Base-by-base conservation (phyloP, 805 yeast species). In the Candida quercuum region DNA sequence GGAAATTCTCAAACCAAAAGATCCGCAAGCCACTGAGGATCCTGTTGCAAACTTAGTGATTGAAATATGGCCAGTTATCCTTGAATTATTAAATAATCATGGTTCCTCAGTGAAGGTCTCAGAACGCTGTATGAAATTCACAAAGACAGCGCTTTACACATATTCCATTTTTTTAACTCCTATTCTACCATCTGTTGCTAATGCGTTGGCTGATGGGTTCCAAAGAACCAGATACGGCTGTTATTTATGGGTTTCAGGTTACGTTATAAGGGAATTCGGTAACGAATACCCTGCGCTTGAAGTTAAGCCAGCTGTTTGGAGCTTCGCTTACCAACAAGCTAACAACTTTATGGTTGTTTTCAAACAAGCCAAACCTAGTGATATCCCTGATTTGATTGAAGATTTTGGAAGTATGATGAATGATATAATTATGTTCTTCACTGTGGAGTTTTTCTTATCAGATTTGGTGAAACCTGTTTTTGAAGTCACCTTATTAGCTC, bases 241-340 rank as follows among this genome's bases (percentile, higher is more conserved):
- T 56, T 88, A 82, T 54, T 63, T 89, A 39, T 89, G 95, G 93
- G 91, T 86, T 12, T 81, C 95, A 3, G 97, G 96, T 8, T 70
- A 83, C 9, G 64, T 88, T 20, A 76, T 85, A 36, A 76, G 85
- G 39, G 91, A 86, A 42, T 89, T 71, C 59, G 77, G 80, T 22
- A 81, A 78, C 46, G 77, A 71, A 32, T 72, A 66, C 40, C 63
- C 60, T 20, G 59, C 63, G n/a, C 69, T 57, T 8, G 69, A 65
- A 4, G 62, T 78, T 16, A 75, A 74, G 45, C 69, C 68, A 21
- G 73, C 85, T 3, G 78, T 85, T 15, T 87, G 86, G 81, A 67
- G 72, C 37, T 87, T 88, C 61, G 81, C 89, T 1, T 58, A 76
- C 41, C 72, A 78, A 35, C 95, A 86, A 58, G 66, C 80, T 41